Base-by-base conservation (phyloP, 768 basidiomycete genomes). In the Trametes elegans region DNA sequence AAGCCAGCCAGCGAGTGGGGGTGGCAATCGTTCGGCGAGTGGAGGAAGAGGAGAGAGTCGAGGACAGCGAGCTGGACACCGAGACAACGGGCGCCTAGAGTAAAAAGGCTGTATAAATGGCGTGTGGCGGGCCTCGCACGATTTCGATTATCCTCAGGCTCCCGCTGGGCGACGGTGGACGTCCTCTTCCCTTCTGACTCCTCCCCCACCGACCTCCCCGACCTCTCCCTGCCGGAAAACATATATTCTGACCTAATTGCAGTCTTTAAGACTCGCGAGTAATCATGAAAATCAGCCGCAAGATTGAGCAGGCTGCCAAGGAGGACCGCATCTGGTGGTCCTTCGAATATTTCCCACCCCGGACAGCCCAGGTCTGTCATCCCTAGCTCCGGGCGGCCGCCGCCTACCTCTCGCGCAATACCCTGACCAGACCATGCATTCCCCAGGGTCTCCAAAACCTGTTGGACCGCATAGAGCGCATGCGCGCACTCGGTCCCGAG, bases 311-410 rank as follows among this genome's bases (percentile, higher is more conserved):
- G 70, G 90, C 90, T 43, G 75, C 83, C 57, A 86, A 88, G 69
- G 89, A 96, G 64, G 86, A 88, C 60, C 85, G 92, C 66, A 75
- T 91, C 56, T 97, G 94, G 89, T 99, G 95, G 95, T 94, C 92
- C 32, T 98, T 99, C 70, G 96, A 99, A 69, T 98, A 94, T 74
- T 98, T 99, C 66, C 96, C 97, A 53, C 95, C 92, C 19, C 79
- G 94, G 60, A 97, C 94, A 29, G 93, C 93, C 45, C 94, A 96
- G 84, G 92, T 93, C 58, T 55, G 71, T 65, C 34, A 50, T 52
- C 5, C 27, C 35, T 49, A 13, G 43, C 31, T 26, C 51, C 34
- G 31, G 5, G 29, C 46, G 35, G 35, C 26, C 29, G 27, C 51
- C 55, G 35, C 23, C 61, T 36, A 8, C 56, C 44, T 48, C 36